Base-by-base conservation (phyloP, 148 eudicot species). In the Cornus suecica region DNA sequence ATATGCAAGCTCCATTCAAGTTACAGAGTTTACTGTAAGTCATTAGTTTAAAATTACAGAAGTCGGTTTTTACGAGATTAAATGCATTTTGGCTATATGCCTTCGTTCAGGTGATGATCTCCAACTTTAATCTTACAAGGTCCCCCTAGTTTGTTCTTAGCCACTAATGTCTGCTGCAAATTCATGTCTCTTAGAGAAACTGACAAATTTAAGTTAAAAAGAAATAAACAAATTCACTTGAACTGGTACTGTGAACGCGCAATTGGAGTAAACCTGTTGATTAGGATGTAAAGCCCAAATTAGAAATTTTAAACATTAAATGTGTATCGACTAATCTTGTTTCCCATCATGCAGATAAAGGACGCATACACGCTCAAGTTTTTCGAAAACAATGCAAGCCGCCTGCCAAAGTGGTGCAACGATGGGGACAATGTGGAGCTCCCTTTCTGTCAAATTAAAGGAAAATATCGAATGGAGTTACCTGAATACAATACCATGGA, bases 351-450 rank as follows among this genome's bases (percentile, higher is more conserved):
- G 87, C 93, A 95, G 99, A 95, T 93, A 65, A 93, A 87, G 79
- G 98, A 93, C 80, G 97, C 98, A n/a, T 96, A 96, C 79, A 75
- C 86, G 8, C 89, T 95, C 77, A 92, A 90, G 61, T 88, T 95
- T 69, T 93, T 91, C 1, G 99, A 95, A 69, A 83, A 77, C 76
- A 81, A 95, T 70, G 56, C 87, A 48, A 91, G 89, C 80, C 93
- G 97, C 31, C 87, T 95, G 79, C 99, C 99, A 9, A 87, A 85
- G 76, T 95, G 99, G 97, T 95, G 99, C 90, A 90, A 95, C 31
- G 93, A 89, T 70, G 90, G 73, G 45, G 99, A 91, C 74, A 80
- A 78, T 10, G 93, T 85, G 75, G 76, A 87, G 86, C 93, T 92
- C 75, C 97, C 97, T 2, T 92, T 72, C 76, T 95, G 99, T 83